Percentiles rank a stretch among this genome's conserved stretches.
These are phyloP conservation scores for Naumovozyma castellii DNA, from an alignment of 805 yeast species.

Conservation along the genomic window DNA sequence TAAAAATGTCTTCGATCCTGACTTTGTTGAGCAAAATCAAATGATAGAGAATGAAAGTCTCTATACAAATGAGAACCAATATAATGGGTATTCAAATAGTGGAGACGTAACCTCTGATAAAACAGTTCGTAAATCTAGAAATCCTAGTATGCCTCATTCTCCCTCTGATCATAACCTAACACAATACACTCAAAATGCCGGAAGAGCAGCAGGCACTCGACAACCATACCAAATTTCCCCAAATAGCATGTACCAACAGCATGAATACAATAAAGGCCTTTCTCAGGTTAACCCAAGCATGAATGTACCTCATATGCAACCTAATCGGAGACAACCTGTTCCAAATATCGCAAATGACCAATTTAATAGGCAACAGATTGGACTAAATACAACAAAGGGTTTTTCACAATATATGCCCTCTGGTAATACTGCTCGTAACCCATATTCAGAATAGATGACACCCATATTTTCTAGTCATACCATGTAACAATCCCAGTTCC, in stretches of 20 bases:
- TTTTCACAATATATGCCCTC: conserved; percentile 30
- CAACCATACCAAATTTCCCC: neutral
- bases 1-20: conserved; percentile 25
- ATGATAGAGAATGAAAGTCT: conserved; percentile 25
- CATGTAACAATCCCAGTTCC: no score
- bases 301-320: neutral
- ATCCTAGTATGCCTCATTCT: neutral
- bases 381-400: conserved; percentile 7
- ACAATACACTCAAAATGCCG: conserved; percentile 1
- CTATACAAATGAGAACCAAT: conserved; percentile 9
- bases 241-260: neutral
- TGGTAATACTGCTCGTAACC: conserved; percentile 14
- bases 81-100: neutral
- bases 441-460: conserved; percentile 16
- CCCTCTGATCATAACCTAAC: neutral
- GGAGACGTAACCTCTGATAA: no score
- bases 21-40: conserved; percentile 24
- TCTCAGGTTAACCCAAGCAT: conserved; percentile 3
- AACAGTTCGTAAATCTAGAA: no score
- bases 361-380: conserved; percentile 6
- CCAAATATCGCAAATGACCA: conserved; percentile 1
- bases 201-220: neutral
- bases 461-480: no score
- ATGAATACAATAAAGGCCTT: neutral
- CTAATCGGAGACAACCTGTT: conserved; percentile 2